Evolutionary conservation across 2,329 filamentous ascomycete genomes (phyloP).

Genomic region (Fusarium citri): DNA sequence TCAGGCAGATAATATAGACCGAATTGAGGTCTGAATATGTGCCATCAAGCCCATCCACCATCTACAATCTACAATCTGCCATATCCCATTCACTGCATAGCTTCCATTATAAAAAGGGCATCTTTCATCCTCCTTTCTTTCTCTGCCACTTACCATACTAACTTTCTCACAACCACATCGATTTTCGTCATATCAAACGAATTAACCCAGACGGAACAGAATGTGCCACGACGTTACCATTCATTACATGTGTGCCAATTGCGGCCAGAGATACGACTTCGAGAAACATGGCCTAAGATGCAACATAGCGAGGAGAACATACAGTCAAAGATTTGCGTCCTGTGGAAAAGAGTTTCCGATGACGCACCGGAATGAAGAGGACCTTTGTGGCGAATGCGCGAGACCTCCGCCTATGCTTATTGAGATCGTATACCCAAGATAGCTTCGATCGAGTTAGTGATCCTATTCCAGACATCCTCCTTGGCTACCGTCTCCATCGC

Average conservation of each 20-base stretch:
- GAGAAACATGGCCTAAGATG: slow-evolving; percentile 17
- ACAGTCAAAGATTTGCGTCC: neutral
- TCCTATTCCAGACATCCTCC: slow-evolving; percentile 3
- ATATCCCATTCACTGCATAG: neutral
- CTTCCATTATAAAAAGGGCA: neutral
- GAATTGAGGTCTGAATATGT: too few species aligned
- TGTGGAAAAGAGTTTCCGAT: slow-evolving; percentile 1
- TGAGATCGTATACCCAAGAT: neutral
- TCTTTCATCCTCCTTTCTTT: neutral
- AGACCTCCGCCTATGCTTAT: neutral
- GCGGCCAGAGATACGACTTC: neutral
- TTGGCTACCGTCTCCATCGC: neutral
- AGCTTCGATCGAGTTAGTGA: neutral
- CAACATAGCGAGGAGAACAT: neutral
- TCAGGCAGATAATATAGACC: too few species aligned
- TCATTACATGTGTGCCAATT: slow-evolving; percentile 10
- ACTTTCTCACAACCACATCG: accelerated
- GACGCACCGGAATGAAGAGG: neutral
- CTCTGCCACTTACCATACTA: neutral
- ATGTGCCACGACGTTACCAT: slow-evolving; percentile 19
- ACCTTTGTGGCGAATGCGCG: neutral
- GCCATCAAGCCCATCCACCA: too few species aligned
- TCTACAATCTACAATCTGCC: too few species aligned
- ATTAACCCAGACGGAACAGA: neutral
- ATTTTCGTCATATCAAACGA: neutral